Evolutionary conservation across 2,329 filamentous ascomycete genomes (phyloP), one percentile per base, ranked within the genome.

Genomic region (Fusarium brachygibbosum): DNA sequence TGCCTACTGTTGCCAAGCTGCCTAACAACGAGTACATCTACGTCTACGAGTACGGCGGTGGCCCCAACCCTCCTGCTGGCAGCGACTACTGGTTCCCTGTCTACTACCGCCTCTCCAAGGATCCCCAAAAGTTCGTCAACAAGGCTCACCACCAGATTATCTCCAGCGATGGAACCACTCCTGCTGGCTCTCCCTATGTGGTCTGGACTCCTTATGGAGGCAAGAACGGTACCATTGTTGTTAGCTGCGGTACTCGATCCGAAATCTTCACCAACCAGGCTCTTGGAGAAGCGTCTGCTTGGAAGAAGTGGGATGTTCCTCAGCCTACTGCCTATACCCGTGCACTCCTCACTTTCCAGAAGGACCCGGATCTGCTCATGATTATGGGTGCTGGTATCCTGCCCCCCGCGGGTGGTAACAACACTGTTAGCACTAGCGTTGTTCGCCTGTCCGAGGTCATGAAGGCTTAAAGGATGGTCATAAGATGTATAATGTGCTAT

Each of bases 1-100:
- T 92, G 90, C 86, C 90, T 2, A 87, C 85, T 1, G 82, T 92
- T 11, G 82, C 85, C 3, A 74, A 83, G 73, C 83, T 92, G 81
- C 88, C 68, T 35, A 86, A 86, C 68, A 86, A 84, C 55, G 63
- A 74, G 42, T 75, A 75, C 68, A 86, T 93, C 73, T 87, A 89
- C 80, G 83, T 85, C 8, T 91, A 91, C 76, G 90, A 92, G 75
- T 88, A 86, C 67, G 87, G 87, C 50, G 85, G 77, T 21, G 85
- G 70, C 73, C 82, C 61, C 12, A 58, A 58, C 32, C 61, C 75
- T 16, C 72, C 71, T 6, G 74, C 75, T 5, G 64, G 75, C 46
- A 74, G 74, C 54, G 71, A 65, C 17, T 77, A 77, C 69, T 75
- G 78, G 67, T 84, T 82, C 76, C 80, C 81, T 16, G 80, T 83